Conservation (phyloP, 768 basidiomycete genomes). For the Suillus luteus region DNA sequence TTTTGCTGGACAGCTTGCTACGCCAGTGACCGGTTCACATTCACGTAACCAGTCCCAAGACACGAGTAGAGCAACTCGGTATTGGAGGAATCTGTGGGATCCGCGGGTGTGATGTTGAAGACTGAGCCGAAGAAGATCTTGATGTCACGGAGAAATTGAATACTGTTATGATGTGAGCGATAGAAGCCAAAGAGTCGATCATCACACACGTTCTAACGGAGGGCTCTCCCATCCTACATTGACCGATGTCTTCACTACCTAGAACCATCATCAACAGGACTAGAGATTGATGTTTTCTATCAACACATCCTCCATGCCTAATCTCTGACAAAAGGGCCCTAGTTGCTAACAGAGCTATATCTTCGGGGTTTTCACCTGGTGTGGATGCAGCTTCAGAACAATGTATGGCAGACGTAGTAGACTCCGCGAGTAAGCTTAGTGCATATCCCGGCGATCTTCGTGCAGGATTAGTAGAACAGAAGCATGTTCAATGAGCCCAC, state of each 20-base stretch:
- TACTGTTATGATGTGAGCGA: slow-evolving; percentile 45
- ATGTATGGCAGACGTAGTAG: slow-evolving; percentile 86
- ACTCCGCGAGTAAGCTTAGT: slow-evolving; percentile 85
- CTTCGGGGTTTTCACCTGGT: slow-evolving; percentile 88
- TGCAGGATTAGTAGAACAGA: slow-evolving; percentile 2
- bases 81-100: slow-evolving; percentile 50
- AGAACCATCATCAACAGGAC: slow-evolving; percentile 90
- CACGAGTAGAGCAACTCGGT: slow-evolving; percentile 81
- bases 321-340: slow-evolving; percentile 80
- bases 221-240: slow-evolving; percentile 83
- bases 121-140: slow-evolving; percentile 84
- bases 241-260: slow-evolving; percentile 96
- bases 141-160: slow-evolving; percentile 88
- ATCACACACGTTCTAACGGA: slow-evolving; percentile 73
- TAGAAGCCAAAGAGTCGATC: neutral
- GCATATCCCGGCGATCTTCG: slow-evolving; percentile 94
- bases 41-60: slow-evolving; percentile 90
- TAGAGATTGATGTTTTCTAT: slow-evolving; percentile 84
- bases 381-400: slow-evolving; percentile 85
- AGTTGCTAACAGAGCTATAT: slow-evolving; percentile 83
- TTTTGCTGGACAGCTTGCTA: slow-evolving; percentile 30
- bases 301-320: slow-evolving; percentile 83
- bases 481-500: slow-evolving; percentile 32
- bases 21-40: slow-evolving; percentile 78
- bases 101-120: slow-evolving; percentile 82